Evolutionary conservation across 306 rosid genomes (phyloP).

Genomic region (Vigna unguiculata): DNA sequence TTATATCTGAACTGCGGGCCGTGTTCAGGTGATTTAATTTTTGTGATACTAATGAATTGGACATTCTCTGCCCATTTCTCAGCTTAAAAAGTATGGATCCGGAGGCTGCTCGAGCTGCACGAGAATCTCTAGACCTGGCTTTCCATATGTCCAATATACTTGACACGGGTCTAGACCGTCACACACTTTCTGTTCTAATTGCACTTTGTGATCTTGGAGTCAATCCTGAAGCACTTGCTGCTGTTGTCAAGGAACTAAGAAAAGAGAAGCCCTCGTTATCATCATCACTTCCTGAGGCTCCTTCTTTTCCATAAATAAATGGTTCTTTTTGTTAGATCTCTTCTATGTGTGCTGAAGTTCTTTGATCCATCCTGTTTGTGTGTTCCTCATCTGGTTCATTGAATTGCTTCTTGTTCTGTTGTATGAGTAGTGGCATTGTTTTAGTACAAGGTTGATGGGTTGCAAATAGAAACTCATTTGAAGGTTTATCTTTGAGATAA

Average conservation of each 20-base stretch:
- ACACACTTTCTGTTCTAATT: conserved; percentile 78
- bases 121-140: conserved; percentile 81
- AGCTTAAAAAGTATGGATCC: conserved; percentile 59
- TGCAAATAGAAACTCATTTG: not conserved
- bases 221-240: conserved; percentile 81
- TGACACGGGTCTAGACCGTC: conserved; percentile 72
- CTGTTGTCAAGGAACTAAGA: conserved; percentile 73
- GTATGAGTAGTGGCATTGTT: conserved; percentile 5
- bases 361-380: not conserved
- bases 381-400: conserved; percentile 6
- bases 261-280: conserved; percentile 45
- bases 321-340: not conserved
- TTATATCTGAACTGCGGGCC: conserved; percentile 8
- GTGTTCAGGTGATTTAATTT: not conserved
- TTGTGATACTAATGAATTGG: conserved; percentile 8
- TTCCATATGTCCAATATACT: conserved; percentile 78
- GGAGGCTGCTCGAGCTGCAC: conserved; percentile 65
- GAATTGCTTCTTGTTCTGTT: conserved; percentile 21
- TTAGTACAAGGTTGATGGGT: not conserved
- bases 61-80: not conserved
- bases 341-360: conserved; percentile 22
- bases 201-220: conserved; percentile 86
- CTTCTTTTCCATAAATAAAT: conserved; percentile 41
- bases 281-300: conserved; percentile 29
- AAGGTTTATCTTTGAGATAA: not conserved